Conservation (phyloP, 2,329 filamentous ascomycete species). For the Lasiodiplodia hormozganensis region DNA sequence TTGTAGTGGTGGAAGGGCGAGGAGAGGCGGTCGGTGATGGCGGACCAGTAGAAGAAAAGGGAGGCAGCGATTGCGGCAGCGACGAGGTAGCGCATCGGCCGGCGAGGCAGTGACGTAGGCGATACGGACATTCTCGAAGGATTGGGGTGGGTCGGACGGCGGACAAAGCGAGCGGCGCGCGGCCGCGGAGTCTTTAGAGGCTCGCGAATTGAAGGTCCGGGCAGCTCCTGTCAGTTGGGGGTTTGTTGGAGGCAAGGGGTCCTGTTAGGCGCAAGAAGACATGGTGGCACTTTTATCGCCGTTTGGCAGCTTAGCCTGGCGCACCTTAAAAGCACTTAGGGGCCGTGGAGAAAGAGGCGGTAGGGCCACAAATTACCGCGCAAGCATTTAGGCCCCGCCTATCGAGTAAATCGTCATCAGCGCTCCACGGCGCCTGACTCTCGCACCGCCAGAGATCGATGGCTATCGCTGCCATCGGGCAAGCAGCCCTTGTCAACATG, state of each 20-base stretch:
- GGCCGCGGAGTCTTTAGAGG: constrained; percentile 21
- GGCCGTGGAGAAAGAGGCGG: constrained; percentile 8
- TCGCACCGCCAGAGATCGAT: constrained; percentile 25
- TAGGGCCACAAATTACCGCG: constrained; percentile 23
- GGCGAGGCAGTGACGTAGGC: constrained; percentile 30
- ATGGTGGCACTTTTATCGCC: constrained; percentile 24
- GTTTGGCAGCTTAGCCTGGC: constrained; percentile 5
- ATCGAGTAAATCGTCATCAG: constrained; percentile 11
- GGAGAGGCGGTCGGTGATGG: constrained; percentile 8
- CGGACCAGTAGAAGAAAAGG: constrained; percentile 27
- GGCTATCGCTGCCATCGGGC: constrained; percentile 8
- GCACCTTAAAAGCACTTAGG: constrained; percentile 22
- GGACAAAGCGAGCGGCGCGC: constrained; percentile 25
- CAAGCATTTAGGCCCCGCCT: constrained; percentile 18
- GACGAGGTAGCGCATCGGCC: constrained; percentile 29
- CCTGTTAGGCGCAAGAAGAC: constrained; percentile 26
- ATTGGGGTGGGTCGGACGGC: constrained; percentile 4
- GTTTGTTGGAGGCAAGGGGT: constrained; percentile 24
- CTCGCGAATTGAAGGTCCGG: constrained; percentile 12
- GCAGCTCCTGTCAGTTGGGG: not conserved
- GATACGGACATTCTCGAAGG: constrained; percentile 26
- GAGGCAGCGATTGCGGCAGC: constrained; percentile 17
- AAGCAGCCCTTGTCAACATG: constrained; percentile 3
- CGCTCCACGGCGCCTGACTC: constrained; percentile 20
- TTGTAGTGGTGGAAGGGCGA: constrained; percentile 13